Base-by-base conservation (phyloP, 2,329 filamentous ascomycete genomes). In the Dryadomyces sulphureus region DNA sequence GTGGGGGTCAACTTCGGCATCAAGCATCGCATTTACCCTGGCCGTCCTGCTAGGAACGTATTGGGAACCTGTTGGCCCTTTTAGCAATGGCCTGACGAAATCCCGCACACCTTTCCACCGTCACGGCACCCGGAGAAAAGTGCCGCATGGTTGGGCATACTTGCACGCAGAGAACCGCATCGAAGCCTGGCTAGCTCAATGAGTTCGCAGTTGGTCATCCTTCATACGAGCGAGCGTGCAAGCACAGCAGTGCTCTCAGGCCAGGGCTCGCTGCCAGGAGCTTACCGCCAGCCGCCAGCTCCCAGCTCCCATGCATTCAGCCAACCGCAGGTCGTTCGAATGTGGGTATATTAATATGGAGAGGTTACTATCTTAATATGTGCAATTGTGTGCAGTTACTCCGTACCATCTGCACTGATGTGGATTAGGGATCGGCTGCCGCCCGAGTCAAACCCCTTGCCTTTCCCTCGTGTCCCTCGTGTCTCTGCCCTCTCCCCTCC, bases 351-450 rank as follows among this genome's bases (percentile, higher is more conserved):
- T 9, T 12, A 32, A 32, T 32, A 32, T 32, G 27, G 27, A 32
- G 27, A 32, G 16, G 11, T n/a, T n/a, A n/a, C n/a, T n/a, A n/a
- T n/a, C n/a, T n/a, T n/a, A 21, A 11, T 41, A 17, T 41, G 22
- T 41, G 39, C 41, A 42, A 30, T 42, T 42, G 27, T 42, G 27
- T 42, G 41, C 41, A 42, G 41, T 24, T 22, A 14, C 14, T n/a
- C n/a, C n/a, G n/a, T n/a, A 32, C 11, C 36, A 25, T n/a, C 27
- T 42, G 41, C 41, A 42, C 7, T 34, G 19, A 19, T 42, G 41
- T 42, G 41, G 41, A 42, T 42, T 32, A 42, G 19, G 30, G 41
- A 42, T 42, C 40, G n/a, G n/a, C 40, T 21, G 25, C 41, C 41
- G 41, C 9, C n/a, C 27, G 34, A 36, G 34, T 22, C 14, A 17